Evolutionary conservation across 805 yeast species (phyloP).

Genomic region (Candida cerambycidarum): DNA sequence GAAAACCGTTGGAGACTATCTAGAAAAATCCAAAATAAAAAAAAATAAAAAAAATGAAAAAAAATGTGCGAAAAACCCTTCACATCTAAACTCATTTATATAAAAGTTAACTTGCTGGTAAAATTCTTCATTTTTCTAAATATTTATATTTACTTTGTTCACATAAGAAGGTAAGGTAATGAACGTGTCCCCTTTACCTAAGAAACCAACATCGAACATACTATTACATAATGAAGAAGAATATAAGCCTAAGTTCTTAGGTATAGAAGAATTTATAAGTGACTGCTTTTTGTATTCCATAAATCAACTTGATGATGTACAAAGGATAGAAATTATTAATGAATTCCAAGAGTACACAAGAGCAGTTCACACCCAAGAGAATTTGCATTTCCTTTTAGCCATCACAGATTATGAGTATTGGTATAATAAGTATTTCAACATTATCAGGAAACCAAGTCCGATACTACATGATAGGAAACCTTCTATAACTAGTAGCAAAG

Average conservation of each 20-base stretch:
- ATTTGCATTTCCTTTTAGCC: slow-evolving; percentile 44
- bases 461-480: slow-evolving; percentile 8
- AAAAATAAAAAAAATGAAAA: neutral
- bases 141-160: no score
- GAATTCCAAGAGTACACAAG: slow-evolving; percentile 34
- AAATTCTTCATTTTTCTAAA: neutral
- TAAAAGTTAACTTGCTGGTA: no score
- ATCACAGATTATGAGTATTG: slow-evolving; percentile 47
- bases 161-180: no score
- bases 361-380: slow-evolving; percentile 46
- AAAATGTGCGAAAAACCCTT: slow-evolving; percentile 4
- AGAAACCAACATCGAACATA: neutral
- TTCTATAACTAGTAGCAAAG: slow-evolving; percentile 15
- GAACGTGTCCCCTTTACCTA: neutral
- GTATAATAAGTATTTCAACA: slow-evolving; percentile 27
- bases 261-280: slow-evolving; percentile 28
- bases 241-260: neutral
- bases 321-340: slow-evolving; percentile 19
- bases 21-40: neutral
- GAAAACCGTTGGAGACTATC: slow-evolving; percentile 6
- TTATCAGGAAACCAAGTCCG: slow-evolving; percentile 8
- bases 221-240: neutral
- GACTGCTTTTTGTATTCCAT: slow-evolving; percentile 31
- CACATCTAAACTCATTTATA: slow-evolving; percentile 3
- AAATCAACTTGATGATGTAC: slow-evolving; percentile 17